Base-by-base conservation (phyloP, 1,139 yeast genomes). In the Entelexis paramagnoliae region DNA sequence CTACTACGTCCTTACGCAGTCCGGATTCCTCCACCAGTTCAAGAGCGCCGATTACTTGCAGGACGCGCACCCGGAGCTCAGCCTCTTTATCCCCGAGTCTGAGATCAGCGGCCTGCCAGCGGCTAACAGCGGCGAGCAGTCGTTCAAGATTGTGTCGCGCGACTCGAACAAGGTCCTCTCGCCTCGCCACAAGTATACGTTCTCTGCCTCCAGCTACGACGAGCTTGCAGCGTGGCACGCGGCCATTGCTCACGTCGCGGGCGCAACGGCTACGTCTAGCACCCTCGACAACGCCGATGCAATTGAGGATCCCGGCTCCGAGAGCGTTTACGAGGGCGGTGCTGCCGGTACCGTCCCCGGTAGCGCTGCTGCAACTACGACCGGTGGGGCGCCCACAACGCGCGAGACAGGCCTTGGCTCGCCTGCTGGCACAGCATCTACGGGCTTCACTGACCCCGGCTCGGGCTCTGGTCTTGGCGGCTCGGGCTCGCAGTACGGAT, bases 11-110 rank as follows among this genome's bases (percentile, higher is more conserved):
- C 64, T 76, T 49, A 71, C 80, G 3, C 72, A 70, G 22, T 57
- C 75, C 0, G 66, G 71, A 32, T 74, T 67, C 62, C 60, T 76
- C 43, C 73, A 72, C 55, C 75, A 73, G 58, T 76, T 72, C 64
- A 70, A 70, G 54, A 66, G 75, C 14, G 66, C 70, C 55, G 71
- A 74, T 40, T 63, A 62, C 46, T 61, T 66, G 44, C 63, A 62
- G 51, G 76, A 73, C 56, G 66, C 75, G 10, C 65, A 65, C 16
- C 79, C 79, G 9, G 70, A 71, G 42, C 60, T 73, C 52, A 70
- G 74, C 32, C 60, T 76, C 28, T 75, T 70, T 56, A 61, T 76
- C 46, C 79, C 79, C 6, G 78, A 73, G 26, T 65, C 74, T 48
- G 60, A 65, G 38, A 54, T 74, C 19, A 74, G 74, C 22, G 66